A percentile compares a stretch with the other conserved stretches of the same genome.
Evolutionary conservation across 2,329 filamentous ascomycete species (phyloP).

Genomic region (Xylariaceae sp.): DNA sequence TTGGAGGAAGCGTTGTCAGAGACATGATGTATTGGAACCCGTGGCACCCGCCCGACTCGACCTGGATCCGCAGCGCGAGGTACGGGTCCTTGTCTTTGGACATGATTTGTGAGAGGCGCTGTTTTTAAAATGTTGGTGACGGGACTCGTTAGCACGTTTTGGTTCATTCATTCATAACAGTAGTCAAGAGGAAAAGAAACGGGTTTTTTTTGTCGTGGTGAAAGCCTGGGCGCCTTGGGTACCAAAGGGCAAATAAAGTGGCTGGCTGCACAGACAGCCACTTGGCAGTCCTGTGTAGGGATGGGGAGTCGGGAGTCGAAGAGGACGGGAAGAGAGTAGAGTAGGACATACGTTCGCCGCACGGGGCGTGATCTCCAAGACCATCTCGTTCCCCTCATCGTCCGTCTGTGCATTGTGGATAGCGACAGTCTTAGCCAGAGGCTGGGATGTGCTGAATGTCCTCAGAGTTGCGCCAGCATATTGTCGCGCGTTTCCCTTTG

Average conservation of each 20-base stretch:
- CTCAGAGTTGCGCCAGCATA: not conserved
- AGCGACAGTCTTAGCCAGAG: slow-evolving; percentile 39
- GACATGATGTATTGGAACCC: slow-evolving; percentile 98
- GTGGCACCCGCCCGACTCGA: slow-evolving; percentile 92
- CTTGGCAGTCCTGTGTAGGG: too few species aligned
- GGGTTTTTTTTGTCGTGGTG: too few species aligned
- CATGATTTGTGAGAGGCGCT: slow-evolving; percentile 76
- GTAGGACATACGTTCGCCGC: slow-evolving; percentile 63
- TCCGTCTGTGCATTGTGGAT: slow-evolving; percentile 69
- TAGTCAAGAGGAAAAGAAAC: too few species aligned
- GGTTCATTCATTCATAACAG: too few species aligned
- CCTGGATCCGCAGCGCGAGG: slow-evolving; percentile 82
- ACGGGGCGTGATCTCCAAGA: slow-evolving; percentile 74
- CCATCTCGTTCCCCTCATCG: slow-evolving; percentile 79
- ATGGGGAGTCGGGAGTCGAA: too few species aligned
- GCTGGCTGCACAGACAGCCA: too few species aligned
- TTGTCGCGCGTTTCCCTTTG: slow-evolving; percentile 1
- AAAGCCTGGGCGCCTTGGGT: too few species aligned
- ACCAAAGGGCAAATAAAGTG: too few species aligned
- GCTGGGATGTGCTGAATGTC: slow-evolving; percentile 8
- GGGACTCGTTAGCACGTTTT: too few species aligned
- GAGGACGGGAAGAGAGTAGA: not conserved
- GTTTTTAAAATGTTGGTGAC: slow-evolving; percentile 1
- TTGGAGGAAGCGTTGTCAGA: slow-evolving; percentile 57
- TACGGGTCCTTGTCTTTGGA: slow-evolving; percentile 65